Base-by-base conservation (phyloP, 2,329 filamentous ascomycete genomes). In the Monosporascus cannonballus region DNA sequence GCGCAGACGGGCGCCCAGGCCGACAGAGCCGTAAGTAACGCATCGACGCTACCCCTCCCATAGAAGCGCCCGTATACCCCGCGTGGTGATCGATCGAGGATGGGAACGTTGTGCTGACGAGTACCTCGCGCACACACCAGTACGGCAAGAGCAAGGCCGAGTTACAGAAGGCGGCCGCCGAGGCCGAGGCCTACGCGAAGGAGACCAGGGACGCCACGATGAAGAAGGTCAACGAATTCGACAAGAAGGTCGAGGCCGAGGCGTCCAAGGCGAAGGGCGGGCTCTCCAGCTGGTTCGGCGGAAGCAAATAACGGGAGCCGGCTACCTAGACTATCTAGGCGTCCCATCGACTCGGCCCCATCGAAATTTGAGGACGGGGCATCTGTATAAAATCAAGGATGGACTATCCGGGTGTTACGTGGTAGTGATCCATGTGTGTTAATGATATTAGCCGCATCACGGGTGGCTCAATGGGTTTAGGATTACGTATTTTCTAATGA, bases 201-300 rank as follows among this genome's bases (percentile, higher is more conserved):
- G 81, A 86, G 20, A 75, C 81, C 54, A 80, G 86, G 60, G 80
- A 84, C 41, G 78, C 86, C 55, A 73, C 85, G 34, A 71, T 86
- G 63, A 83, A 85, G 68, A 88, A 90, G 65, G 83, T 94, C 49
- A 87, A 96, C 71, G 83, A 87, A 69, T 86, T 92, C 64, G 92
- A 96, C 73, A 82, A 84, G 64, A 91, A 84, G 60, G 86, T 96
- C 50, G 88, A 92, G 76, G 77, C 89, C 59, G 84, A 85, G 59
- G 84, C 90, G 4, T 73, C 84, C 49, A 87, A 96, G 76, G 88
- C 90, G 45, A 96, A 96, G 84, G 83, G 84, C 64, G 87, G 87
- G 58, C 71, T 96, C 63, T 89, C 87, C 42, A 82, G 87, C 69
- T 96, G 91, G 92, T 96, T 96, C 65, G 86, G 90, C 53, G 80